Base-by-base conservation (phyloP, 352 stramenopile species). In the Globisporangium middletonii region DNA sequence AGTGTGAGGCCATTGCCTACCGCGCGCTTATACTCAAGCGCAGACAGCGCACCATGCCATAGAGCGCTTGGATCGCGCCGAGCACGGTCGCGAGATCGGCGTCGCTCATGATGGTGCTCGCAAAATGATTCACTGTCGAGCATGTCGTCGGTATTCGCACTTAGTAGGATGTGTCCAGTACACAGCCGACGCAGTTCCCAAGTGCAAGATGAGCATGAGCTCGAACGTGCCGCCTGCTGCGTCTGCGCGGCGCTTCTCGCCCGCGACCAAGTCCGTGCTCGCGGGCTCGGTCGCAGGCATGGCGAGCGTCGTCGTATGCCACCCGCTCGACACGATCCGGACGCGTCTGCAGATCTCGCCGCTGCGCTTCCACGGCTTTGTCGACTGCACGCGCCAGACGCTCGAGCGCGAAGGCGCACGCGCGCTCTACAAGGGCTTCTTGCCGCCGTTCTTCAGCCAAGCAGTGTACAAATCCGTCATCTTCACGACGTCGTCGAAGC, bases 381-480 rank as follows among this genome's bases (percentile, higher is more conserved):
- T 82, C 57, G 61, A 86, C 60, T 89, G 80, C 71, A 75, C 72
- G 7, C 30, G 64, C 28, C 72, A 83, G 64, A 95, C 83, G 16
- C 44, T 93, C 12, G 62, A 68, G 43, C 69, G 69, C 35, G 85
- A 95, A 67, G 77, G 79, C 7, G 56, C 84, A 44, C 67, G 62
- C 26, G 85, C 75, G 47, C 65, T 95, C 46, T 95, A 93, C 71
- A 92, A 92, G 55, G 85, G 85, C 38, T 91, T 95, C 45, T 68
- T 91, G 50, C 79, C 81, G n/a, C 85, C 85, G 4, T 92, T 95
- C 65, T 89, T 89, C 63, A 90, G 81, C 50, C 85, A 95, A 61
- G 85, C 79, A 1, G 71, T 95, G 50, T 95, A 95, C 79, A 95
- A 95, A 64, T 83, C 85, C 38, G 81, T 95, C 52, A 95, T 95